Base-by-base conservation (phyloP, 805 yeast species). In the Candida morakotiae region DNA sequence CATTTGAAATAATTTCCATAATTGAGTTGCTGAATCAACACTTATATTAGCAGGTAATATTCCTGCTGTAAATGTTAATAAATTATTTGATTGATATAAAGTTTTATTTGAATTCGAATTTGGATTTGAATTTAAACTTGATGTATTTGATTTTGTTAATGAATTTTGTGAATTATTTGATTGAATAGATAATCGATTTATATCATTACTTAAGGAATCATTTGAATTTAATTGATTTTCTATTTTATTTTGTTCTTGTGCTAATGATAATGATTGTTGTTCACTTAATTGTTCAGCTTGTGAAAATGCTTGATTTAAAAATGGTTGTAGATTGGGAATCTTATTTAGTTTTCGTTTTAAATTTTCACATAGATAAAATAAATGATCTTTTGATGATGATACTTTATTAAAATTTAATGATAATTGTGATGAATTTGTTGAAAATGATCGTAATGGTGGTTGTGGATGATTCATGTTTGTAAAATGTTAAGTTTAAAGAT, bases 21-120 rank as follows among this genome's bases (percentile, higher is more conserved):
- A 56, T 44, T 87, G 89, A 2, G 96, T 87, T 2, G 86, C 97
- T 3, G 98, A 97, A 56, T 93, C 99, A 52, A 86, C 83, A 45
- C 75, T 74, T 42, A 75, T 71, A 45, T 75, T 78, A 4, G 84
- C 84, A 3, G 91, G 94, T 30, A 81, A 68, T 11, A 83, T 80
- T 20, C 94, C 94, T 42, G 83, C 84, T 33, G 83, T 77, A 60
- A 78, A 85, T 5, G 87, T 85, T 51, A 64, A 66, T 31, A 75
- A 55, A 38, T 69, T 68, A 45, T 61, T 69, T 38, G 42, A 24
- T n/a, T 11, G 27, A n/a, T n/a, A n/a, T n/a, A n/a, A n/a, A n/a
- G n/a, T n/a, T n/a, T n/a, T n/a, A n/a, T n/a, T n/a, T 24, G 9
- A n/a, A n/a, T 24, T 24, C 16, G 25, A 3, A 8, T n/a, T n/a